Evolutionary conservation across 2,329 filamentous ascomycete genomes (phyloP).

Genomic region (Venturia aucupariae): DNA sequence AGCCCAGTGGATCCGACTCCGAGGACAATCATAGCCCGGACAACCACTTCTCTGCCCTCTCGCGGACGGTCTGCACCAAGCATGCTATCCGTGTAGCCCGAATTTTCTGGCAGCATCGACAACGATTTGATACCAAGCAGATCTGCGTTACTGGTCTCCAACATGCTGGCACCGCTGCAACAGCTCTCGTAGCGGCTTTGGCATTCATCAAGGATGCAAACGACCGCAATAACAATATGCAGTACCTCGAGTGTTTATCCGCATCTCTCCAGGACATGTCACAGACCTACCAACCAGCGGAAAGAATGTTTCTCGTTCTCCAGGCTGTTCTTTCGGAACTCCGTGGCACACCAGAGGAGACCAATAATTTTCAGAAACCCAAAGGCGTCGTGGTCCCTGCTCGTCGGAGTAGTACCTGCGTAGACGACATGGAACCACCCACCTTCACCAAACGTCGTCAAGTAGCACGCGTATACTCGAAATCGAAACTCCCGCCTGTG

Average conservation of each 20-base stretch:
- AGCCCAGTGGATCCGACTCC: slow-evolving; percentile 27
- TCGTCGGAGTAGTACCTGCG: slow-evolving; percentile 22
- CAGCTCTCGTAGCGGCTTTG: slow-evolving; percentile 43
- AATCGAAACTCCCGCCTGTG: slow-evolving; percentile 17
- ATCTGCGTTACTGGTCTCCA: slow-evolving; percentile 44
- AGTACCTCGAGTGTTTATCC: slow-evolving; percentile 46
- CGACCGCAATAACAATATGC: slow-evolving; percentile 33
- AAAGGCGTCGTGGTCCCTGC: slow-evolving; percentile 23
- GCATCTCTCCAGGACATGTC: slow-evolving; percentile 45
- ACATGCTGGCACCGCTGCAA: slow-evolving; percentile 46
- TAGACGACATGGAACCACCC: slow-evolving; percentile 18
- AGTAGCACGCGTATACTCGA: slow-evolving; percentile 17
- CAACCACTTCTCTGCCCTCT: slow-evolving; percentile 38
- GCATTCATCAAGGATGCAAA: slow-evolving; percentile 30
- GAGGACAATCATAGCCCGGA: slow-evolving; percentile 28
- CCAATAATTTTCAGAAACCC: slow-evolving; percentile 14
- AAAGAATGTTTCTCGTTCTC: slow-evolving; percentile 44
- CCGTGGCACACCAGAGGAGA: slow-evolving; percentile 18
- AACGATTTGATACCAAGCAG: slow-evolving; percentile 42
- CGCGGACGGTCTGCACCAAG: slow-evolving; percentile 45
- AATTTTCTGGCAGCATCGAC: slow-evolving; percentile 48
- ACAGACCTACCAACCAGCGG: slow-evolving; percentile 43
- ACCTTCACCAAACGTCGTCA: slow-evolving; percentile 25
- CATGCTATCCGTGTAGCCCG: slow-evolving; percentile 45
- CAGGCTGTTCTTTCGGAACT: slow-evolving; percentile 45